phyloP scores from a whole-genome alignment of 139 green algal species.

The Protoeuglena noctilucae region DNA sequence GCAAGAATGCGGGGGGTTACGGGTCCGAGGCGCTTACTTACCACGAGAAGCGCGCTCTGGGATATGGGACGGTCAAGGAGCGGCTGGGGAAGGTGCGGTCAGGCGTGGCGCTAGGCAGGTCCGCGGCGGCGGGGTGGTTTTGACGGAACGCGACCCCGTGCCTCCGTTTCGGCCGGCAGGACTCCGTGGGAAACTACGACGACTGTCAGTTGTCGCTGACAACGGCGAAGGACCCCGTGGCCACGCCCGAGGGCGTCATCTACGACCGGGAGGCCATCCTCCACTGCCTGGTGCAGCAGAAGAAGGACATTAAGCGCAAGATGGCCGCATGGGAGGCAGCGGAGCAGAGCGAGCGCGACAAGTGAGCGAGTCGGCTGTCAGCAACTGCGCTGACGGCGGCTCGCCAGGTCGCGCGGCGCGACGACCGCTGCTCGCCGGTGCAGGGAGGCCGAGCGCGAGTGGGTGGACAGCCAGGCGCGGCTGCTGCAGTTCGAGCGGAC shows the following conservation, averaged over 20 bases:
- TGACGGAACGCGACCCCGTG: too few relatives aligned
- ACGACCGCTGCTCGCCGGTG: neutral
- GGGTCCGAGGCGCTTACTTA: conserved; percentile 68
- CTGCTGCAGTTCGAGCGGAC: conserved; percentile 75
- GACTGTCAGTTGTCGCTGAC: conserved; percentile 3
- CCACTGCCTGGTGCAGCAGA: conserved; percentile 67
- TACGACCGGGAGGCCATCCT: conserved; percentile 74
- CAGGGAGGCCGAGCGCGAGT: conserved; percentile 28
- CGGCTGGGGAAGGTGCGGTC: conserved; percentile 71
- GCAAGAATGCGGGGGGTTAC: conserved; percentile 84
- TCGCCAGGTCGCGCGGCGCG: neutral
- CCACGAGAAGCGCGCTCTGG: conserved; percentile 51
- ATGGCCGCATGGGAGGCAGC: conserved; percentile 50
- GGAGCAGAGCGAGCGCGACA: conserved; percentile 32
- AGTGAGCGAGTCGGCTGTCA: conserved; percentile 19
- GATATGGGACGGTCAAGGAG: conserved; percentile 70
- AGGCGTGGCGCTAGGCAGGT: too few relatives aligned
- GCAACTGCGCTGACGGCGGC: too few relatives aligned
- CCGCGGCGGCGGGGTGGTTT: too few relatives aligned
- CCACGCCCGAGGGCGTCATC: conserved; percentile 57
- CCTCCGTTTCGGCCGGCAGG: too few relatives aligned
- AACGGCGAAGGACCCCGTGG: conserved; percentile 56
- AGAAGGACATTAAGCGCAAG: conserved; percentile 69
- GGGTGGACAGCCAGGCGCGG: conserved; percentile 36
- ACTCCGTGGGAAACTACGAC: conserved; percentile 6